Percentiles rank a stretch among this genome's conserved stretches.
These are phyloP conservation scores for Fusarium gaditjirri DNA, from an alignment of 2,329 filamentous ascomycete species.

Conservation along the genomic window DNA sequence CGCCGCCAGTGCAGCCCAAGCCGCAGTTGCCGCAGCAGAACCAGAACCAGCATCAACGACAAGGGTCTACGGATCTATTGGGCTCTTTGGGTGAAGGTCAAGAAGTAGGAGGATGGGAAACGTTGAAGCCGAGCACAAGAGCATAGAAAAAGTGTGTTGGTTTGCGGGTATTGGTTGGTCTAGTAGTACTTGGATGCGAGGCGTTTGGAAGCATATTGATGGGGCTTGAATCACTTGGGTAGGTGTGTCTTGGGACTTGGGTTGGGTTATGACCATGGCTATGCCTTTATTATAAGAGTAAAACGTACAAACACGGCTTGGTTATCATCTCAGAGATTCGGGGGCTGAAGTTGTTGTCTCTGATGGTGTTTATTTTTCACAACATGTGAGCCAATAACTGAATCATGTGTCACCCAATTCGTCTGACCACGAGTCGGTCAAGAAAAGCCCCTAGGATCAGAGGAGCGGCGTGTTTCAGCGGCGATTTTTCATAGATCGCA, in stretches of 20 bases:
- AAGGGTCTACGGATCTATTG: conserved; percentile 53
- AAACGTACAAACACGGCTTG: not conserved
- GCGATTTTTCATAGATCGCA: not conserved
- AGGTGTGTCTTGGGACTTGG: conserved; percentile 1
- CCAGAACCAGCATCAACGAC: conserved; percentile 44
- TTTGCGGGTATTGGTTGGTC: not conserved
- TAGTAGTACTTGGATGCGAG: conserved; percentile 13
- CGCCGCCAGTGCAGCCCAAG: conserved; percentile 33
- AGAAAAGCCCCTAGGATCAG: not conserved
- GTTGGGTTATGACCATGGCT: not conserved
- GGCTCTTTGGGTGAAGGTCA: conserved; percentile 62
- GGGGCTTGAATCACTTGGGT: not conserved
- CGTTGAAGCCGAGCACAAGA: conserved; percentile 59
- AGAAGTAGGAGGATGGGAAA: conserved; percentile 65
- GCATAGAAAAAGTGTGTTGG: conserved; percentile 14
- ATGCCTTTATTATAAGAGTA: not conserved
- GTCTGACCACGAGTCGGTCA: conserved; percentile 3
- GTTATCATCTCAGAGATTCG: not conserved
- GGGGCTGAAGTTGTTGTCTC: not conserved
- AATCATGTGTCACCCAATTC: conserved; percentile 13
- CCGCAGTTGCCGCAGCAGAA: conserved; percentile 32
- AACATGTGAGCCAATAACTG: conserved; percentile 23
- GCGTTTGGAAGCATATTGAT: conserved; percentile 25
- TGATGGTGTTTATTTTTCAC: conserved; percentile 11
- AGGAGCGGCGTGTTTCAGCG: not conserved